These are phyloP conservation scores for Rhytidhysteron rufulum DNA, from an alignment of 2,329 filamentous ascomycete species.

Conservation along the genomic window DNA sequence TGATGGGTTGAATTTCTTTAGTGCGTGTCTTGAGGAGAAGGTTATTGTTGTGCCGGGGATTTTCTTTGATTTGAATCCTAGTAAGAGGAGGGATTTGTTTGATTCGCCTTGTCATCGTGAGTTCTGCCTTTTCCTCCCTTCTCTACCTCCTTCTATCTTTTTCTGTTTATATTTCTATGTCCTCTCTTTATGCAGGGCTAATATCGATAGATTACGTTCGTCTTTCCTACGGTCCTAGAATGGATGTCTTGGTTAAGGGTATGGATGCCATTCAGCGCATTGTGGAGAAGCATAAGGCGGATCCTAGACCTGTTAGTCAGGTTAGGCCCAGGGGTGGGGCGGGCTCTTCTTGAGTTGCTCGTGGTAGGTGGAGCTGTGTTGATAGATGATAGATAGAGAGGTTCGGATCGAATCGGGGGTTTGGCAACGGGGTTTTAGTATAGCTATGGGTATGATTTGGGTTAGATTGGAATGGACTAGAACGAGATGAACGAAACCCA, in stretches of 20 bases:
- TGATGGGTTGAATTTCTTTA: constrained; percentile 95
- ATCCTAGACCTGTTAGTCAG: no score
- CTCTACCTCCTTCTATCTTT: neutral
- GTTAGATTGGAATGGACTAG: no score
- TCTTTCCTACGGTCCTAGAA: constrained; percentile 38
- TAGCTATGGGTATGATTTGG: no score
- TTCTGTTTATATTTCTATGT: no score
- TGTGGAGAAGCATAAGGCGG: constrained; percentile 39
- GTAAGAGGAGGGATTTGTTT: constrained; percentile 83
- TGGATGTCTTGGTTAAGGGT: constrained; percentile 38
- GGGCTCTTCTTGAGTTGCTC: no score
- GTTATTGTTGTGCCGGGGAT: constrained; percentile 96
- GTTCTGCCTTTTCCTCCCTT: constrained; percentile 24
- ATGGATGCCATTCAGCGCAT: constrained; percentile 38
- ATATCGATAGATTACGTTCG: constrained; percentile 31
- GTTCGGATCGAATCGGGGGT: no score
- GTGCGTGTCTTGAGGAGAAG: constrained; percentile 87
- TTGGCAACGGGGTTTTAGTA: no score
- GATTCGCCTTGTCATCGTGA: constrained; percentile 79
- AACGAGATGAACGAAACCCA: no score
- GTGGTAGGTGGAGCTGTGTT: no score
- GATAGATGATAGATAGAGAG: no score
- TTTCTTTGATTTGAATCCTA: constrained; percentile 95
- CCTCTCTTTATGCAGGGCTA: no score
- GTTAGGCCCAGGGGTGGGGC: no score